Evolutionary conservation across 1,284 basidiomycete genomes (phyloP), one percentile per base, ranked within the genome.

Genomic region (Marasmius fiardii): DNA sequence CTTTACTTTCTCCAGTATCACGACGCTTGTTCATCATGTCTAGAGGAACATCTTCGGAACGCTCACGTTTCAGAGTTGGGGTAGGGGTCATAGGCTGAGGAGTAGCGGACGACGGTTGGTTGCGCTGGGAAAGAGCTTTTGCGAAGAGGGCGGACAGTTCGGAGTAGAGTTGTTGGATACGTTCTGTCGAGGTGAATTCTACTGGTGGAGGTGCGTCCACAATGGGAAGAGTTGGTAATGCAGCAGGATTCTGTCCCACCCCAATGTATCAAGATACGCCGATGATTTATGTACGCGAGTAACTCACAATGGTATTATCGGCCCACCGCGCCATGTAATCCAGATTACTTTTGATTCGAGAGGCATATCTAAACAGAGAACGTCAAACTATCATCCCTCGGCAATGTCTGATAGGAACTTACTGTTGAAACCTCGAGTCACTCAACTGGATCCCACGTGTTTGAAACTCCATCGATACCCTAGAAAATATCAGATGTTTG

Each of bases 1-100:
- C 63, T 60, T 82, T 85, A 39, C 69, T 71, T 60, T 88, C 86
- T 31, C 87, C 88, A 0, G 82, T 83, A 58, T 90, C 83, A n/a
- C 82, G 77, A n/a, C 88, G 77, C 67, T 90, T 88, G 63, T 77
- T 81, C 37, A 63, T 58, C 47, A 66, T 62, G 21, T 71, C 71
- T 16, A 65, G 54, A 16, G 65, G 51, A n/a, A 54, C 54, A 14
- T 84, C 82, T 20, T 87, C 84, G 7, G 79, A 68, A 26, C 86
- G 74, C 44, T 83, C 83, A 52, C 88, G 82, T 65, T 90, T 90
- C 28, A 86, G 69, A 43, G 63, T 68, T 59, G 23, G 60, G 51
- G 58, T 65, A 51, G 58, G 57, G 33, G 45, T 51, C 57, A 28
- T 52, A 41, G 60, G 54, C 55, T 52, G 64, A 64, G 35, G 64